A percentile compares a stretch with the other conserved stretches of the same genome.
These are phyloP conservation scores for Fraxinus nigra DNA, from an alignment of 305 asterid genomes.

Conservation along the genomic window DNA sequence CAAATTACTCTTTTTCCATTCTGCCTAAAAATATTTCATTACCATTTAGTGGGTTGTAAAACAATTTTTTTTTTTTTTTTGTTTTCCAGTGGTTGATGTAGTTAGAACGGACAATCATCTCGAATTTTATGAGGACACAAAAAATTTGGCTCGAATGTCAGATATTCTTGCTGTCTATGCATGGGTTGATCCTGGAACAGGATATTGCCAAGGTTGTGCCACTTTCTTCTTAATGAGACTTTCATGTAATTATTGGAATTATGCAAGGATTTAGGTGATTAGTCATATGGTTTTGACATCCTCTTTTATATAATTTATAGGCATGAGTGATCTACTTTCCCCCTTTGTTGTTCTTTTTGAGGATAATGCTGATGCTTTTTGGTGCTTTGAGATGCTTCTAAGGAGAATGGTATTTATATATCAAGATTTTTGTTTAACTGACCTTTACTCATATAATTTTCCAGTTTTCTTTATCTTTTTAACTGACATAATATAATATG, in stretches of 20 bases:
- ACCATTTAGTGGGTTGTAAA: slow-evolving; percentile 14
- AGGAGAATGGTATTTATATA: slow-evolving; percentile 76
- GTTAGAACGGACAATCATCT: slow-evolving; percentile 97
- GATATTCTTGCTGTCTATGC: slow-evolving; percentile 99
- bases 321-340: slow-evolving; percentile 96
- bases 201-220: slow-evolving; percentile 92
- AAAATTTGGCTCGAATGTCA: slow-evolving; percentile 94
- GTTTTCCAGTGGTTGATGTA: slow-evolving; percentile 75
- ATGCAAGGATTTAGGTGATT: slow-evolving; percentile 11
- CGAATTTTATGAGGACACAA: slow-evolving; percentile 81
- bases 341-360: slow-evolving; percentile 97
- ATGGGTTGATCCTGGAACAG: slow-evolving; percentile 95
- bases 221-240: slow-evolving; percentile 4
- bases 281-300: slow-evolving; percentile 24
- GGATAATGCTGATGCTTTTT: slow-evolving; percentile 97
- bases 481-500: slow-evolving; percentile 7
- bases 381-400: slow-evolving; percentile 99
- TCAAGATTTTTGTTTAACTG: background rate
- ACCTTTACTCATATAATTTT: slow-evolving; percentile 10
- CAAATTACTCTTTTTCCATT: background rate
- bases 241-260: slow-evolving; percentile 8
- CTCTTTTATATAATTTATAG: slow-evolving; percentile 41
- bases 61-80: slow-evolving; percentile 9
- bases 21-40: slow-evolving; percentile 5
- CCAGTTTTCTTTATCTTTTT: slow-evolving; percentile 23